Evolutionary conservation across 106 monocot species (phyloP), one percentile per base, ranked within the genome.

Genomic region (Platanthera guangdongensis): DNA sequence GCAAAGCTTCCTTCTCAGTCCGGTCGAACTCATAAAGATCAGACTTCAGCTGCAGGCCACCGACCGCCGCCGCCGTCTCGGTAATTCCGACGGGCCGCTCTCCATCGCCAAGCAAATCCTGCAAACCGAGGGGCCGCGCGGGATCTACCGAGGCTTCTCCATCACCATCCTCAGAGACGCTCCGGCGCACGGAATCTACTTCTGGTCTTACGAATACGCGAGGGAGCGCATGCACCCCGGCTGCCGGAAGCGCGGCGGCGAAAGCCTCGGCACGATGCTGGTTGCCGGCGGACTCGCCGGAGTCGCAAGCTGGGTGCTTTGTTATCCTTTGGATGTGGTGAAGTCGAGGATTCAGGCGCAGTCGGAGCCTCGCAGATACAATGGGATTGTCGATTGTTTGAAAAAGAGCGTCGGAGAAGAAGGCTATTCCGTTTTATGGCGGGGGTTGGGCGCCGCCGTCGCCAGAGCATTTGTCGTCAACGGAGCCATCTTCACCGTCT

Each of bases 341-440:
- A 97, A 97, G 74, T 91, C 96, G 1, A 79, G 96, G 69, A 73
- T 97, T 32, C 96, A 97, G 78, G 96, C 90, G 0, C 93, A 97
- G 28, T 74, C 82, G 0, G 45, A 28, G 68, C 9, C 68, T 30
- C 64, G 51, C 0, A 91, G 78, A 69, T 97, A 97, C 85, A 21
- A n/a, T n/a, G 97, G 97, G 6, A 79, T 97, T 47, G 72, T 79
- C 8, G 93, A 97, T 75, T 97, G 97, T 76, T 83, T 97, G 28
- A 76, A 73, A 6, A 94, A 78, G 75, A 97, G 97, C 46, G 89
- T 93, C 1, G n/a, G 71, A 48, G 97, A 91, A 57, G 97, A 97
- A 73, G 97, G 97, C 9, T 81, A 85, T 14, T 8, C 76, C 0
- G 97, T 97, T 63, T 81, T 97, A 11, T 97, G 89, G 84, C 85